Evolutionary conservation across 306 rosid genomes (phyloP), one percentile per base, ranked within the genome.

Genomic region (Dryas alaskensis): DNA sequence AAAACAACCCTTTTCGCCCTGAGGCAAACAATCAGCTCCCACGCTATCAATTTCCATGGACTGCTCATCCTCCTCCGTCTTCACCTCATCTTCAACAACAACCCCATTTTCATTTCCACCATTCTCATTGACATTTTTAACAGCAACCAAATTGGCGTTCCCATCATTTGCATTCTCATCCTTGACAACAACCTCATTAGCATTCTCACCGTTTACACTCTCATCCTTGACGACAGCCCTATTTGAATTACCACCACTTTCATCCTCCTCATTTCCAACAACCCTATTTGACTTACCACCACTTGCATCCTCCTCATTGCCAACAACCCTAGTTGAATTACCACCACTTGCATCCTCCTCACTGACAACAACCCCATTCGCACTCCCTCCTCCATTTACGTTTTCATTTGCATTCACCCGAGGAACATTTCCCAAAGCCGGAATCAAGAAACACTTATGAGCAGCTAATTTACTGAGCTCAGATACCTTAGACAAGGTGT

Each of bases 371-470:
- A 27, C 14, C 4, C 44, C 37, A 45, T 65, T 14, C 6, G 5
- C 57, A 52, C 4, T 16, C 57, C 19, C 57, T 4, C 2, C 17
- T 4, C 2, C 17, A 22, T 46, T 65, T 19, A 10, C 19, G 27
- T 42, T 64, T 7, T 46, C 70, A 46, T 22, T 46, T 6, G 40
- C 40, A 46, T 10, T 79, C 63, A 53, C 39, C 70, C 83, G 70
- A 0, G 68, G 55, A 79, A 60, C 80, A 86, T 73, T 79, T 37
- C 81, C 85, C 58, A 70, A 51, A 6, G 8, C 7, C 8, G 90
- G 97, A 83, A 89, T 86, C 10, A 42, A 79, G 51, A 86, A 85
- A 84, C 84, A 87, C 69, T 84, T 80, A 5, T 78, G 72, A 67
- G 78, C 62, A 75, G 70, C 88, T 80, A 84, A 82, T 64, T 78